Evolutionary conservation across 2,329 filamentous ascomycete species (phyloP), one percentile per base, ranked within the genome.

Genomic region (Purpureocillium takamizusanense): DNA sequence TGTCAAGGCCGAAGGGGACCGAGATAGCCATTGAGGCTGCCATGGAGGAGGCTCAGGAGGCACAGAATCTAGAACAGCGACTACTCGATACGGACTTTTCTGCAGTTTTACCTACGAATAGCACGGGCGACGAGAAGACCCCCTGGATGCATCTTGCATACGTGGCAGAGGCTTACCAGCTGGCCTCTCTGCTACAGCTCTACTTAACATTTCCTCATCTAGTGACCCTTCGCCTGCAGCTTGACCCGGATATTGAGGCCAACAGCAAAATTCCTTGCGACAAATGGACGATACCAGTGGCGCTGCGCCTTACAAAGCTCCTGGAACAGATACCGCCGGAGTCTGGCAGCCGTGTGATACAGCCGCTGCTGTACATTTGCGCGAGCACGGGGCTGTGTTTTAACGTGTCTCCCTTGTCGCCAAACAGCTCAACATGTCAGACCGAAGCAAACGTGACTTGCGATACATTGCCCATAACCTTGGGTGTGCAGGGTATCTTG

Each of bases 181-280:
- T 65, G 0, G 53, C 56, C 0, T 56, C 62, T 0, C 41, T 65
- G 13, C 46, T 65, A 3, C 62, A 65, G 28, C 55, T 65, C 2
- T 65, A 65, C 43, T 55, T 62, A 34, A 63, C 61, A 0, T 61
- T 61, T 4, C 59, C 57, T 0, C 57, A 61, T 6, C 39, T 61
- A 2, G 54, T 58, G 0, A 41, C 53, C 0, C 33, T 55, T 3
- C 49, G 57, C 1, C 40, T 61, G 2, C 56, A 59, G 5, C 39
- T 46, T 13, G 45, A 5, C 10, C 21, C 21, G 10, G 21, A 10
- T 10, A 25, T 10, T 10, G 21, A 10, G 10, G 21, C 21, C 49
- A 35, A 31, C 45, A 36, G 51, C 3, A 37, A 53, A 15, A 46
- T 58, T 1, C 50, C 55, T 0, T 62, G 59, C 57, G 54, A 61